These are phyloP conservation scores for Neurospora terricola DNA, from an alignment of 495 filamentous ascomycete genomes.

Conservation along the genomic window DNA sequence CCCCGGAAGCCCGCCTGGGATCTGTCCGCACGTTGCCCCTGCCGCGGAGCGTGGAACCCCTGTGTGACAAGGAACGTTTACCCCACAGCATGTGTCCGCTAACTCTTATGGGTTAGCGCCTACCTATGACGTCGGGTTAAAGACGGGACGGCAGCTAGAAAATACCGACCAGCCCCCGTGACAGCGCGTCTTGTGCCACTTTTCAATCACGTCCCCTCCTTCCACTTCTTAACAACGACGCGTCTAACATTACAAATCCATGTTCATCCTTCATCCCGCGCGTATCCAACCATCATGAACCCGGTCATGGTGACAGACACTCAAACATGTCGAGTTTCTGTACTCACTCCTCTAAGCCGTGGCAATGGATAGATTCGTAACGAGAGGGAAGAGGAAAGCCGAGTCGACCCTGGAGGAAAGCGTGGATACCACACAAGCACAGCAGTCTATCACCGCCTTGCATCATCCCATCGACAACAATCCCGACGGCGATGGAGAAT, in stretches of 20 bases:
- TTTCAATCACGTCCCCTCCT: neutral
- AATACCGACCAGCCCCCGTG: constrained; percentile 3
- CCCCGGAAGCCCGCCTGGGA: neutral
- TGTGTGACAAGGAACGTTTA: neutral
- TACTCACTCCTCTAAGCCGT: neutral
- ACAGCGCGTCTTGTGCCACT: neutral
- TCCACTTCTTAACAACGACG: constrained; percentile 1
- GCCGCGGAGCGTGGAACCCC: neutral
- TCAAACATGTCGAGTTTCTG: neutral
- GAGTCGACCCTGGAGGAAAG: constrained; percentile 1
- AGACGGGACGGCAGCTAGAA: neutral
- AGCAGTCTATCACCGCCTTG: neutral
- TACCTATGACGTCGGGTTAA: neutral
- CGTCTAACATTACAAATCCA: neutral
- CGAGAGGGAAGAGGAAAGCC: constrained; percentile 31
- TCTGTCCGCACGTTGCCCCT: neutral
- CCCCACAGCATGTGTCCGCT: neutral
- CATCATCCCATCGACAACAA: neutral
- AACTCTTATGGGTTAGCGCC: neutral
- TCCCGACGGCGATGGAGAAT: constrained; percentile 41
- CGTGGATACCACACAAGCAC: neutral
- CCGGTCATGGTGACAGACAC: neutral
- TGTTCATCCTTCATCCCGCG: neutral
- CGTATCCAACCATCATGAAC: neutral
- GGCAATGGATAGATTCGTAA: constrained; percentile 38